phyloP scores from a whole-genome alignment of 345 rosid genomes.

The Salix exigua region DNA sequence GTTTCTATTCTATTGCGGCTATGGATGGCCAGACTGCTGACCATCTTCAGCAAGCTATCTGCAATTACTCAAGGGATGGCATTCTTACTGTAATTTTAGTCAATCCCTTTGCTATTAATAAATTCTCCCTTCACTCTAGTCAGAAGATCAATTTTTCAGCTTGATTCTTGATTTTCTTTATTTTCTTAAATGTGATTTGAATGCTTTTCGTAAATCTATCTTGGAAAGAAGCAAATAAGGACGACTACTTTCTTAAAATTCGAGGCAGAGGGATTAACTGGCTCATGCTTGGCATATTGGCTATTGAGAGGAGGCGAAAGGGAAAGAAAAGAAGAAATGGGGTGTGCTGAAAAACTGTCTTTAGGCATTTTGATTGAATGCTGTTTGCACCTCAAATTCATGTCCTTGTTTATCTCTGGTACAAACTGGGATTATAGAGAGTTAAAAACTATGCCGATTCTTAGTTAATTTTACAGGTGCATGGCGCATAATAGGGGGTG shows the following conservation, averaged over 20 bases:
- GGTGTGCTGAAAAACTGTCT: background rate
- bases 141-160: background rate
- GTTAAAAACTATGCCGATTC: background rate
- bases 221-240: background rate
- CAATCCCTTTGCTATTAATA: background rate
- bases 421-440: background rate
- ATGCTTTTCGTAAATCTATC: background rate
- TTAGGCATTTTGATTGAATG: background rate
- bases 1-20: slow-evolving; percentile 93
- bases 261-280: background rate
- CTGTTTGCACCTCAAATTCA: background rate
- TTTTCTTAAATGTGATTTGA: background rate
- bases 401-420: background rate
- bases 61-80: slow-evolving; percentile 60
- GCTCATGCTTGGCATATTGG: background rate
- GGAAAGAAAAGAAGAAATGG: background rate
- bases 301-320: background rate
- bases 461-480: slow-evolving; percentile 49
- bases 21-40: slow-evolving; percentile 98
- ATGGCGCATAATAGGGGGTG: slow-evolving; percentile 98
- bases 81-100: slow-evolving; percentile 79
- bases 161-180: background rate
- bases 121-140: background rate
- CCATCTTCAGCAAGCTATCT: slow-evolving; percentile 68
- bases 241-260: background rate